phyloP scores from a whole-genome alignment of 2,329 filamentous ascomycete species.

The Epichloe glyceriae region DNA sequence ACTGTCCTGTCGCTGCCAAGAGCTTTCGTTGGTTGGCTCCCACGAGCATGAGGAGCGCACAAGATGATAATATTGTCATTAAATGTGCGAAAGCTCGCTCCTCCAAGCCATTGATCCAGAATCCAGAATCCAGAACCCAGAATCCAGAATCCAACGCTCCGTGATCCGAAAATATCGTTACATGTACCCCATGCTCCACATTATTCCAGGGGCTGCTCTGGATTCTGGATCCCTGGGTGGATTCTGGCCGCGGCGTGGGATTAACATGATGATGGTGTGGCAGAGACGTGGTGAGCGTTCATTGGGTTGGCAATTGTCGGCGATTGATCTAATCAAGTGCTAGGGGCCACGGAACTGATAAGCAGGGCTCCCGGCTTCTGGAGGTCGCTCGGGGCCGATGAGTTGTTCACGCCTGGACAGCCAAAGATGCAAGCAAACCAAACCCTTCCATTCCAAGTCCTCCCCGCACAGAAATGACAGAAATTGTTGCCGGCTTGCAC shows the following conservation, averaged over 20 bases:
- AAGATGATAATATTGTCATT: neutral
- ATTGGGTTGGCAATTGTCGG: constrained; percentile 17
- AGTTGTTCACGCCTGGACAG: constrained; percentile 1
- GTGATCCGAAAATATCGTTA: constrained; percentile 4
- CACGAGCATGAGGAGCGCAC: neutral
- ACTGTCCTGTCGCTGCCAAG: neutral
- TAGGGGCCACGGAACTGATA: constrained; percentile 2
- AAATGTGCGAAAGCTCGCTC: neutral
- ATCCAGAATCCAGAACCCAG: neutral
- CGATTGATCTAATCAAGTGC: constrained; percentile 1
- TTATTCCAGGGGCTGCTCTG: neutral
- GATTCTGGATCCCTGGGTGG: neutral
- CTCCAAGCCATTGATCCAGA: neutral
- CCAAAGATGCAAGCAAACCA: neutral
- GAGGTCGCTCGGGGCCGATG: neutral
- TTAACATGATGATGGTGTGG: constrained; percentile 15
- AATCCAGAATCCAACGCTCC: constrained; percentile 2
- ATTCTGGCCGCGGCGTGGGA: constrained; percentile 13
- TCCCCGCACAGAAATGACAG: neutral
- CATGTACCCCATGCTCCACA: neutral
- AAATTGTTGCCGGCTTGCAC: neutral
- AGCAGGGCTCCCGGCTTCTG: constrained; percentile 2
- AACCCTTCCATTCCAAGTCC: neutral
- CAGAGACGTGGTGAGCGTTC: constrained; percentile 23
- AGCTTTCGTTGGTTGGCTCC: neutral